These are phyloP conservation scores for Pyracantha coccinea DNA, from an alignment of 331 rosid species.

Conservation along the genomic window DNA sequence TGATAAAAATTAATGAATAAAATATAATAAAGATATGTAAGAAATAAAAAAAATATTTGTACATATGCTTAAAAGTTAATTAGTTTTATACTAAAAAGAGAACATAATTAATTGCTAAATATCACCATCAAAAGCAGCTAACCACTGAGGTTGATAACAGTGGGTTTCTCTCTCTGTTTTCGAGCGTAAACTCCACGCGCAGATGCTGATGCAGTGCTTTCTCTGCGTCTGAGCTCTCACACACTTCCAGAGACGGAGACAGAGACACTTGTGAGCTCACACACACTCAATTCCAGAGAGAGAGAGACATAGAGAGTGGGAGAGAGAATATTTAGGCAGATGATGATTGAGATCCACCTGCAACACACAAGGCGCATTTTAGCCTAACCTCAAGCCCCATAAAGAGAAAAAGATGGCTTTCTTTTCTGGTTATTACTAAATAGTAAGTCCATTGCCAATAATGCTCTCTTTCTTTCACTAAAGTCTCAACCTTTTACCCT, in stretches of 20 bases:
- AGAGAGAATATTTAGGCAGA: constrained; percentile 16
- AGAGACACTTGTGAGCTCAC: no score
- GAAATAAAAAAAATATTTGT: no score
- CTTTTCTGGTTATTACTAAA: constrained; percentile 2
- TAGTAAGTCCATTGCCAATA: constrained; percentile 20
- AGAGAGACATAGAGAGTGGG: neutral
- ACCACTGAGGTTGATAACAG: constrained; percentile 4
- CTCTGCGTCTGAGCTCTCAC: neutral
- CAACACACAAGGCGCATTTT: constrained; percentile 33
- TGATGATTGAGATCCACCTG: constrained; percentile 13
- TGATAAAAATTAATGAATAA: no score
- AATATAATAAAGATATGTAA: rapidly evolving
- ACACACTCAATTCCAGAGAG: neutral
- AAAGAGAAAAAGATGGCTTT: constrained; percentile 5
- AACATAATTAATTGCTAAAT: neutral
- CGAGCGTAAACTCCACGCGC: constrained; percentile 25
- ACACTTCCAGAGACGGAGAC: no score
- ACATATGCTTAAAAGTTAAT: neutral
- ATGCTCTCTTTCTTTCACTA: constrained; percentile 27
- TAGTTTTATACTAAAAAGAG: neutral
- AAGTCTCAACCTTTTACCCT: constrained; percentile 12
- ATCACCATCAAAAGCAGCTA: constrained; percentile 26
- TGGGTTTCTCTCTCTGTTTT: neutral
- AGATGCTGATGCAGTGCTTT: neutral
- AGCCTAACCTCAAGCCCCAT: constrained; percentile 30